Conservation (phyloP, 2,329 filamentous ascomycete species). For the Talaromyces sp. region DNA sequence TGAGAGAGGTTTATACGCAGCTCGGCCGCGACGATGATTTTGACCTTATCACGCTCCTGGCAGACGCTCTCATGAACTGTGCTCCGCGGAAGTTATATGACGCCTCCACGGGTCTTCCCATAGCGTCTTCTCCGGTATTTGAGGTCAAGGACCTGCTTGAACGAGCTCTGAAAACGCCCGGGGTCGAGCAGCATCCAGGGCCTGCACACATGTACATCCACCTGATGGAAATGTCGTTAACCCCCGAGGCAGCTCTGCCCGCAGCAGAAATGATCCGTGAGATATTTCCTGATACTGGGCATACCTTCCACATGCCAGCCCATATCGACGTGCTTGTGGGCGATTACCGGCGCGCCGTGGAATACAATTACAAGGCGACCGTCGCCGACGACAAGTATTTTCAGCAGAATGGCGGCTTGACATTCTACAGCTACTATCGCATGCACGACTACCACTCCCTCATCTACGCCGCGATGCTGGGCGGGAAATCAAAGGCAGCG, state of each 20-base stretch:
- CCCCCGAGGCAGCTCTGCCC: conserved; percentile 57
- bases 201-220: conserved; percentile 72
- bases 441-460: conserved; percentile 67
- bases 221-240: conserved; percentile 68
- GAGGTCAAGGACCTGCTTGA: conserved; percentile 58
- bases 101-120: conserved; percentile 54
- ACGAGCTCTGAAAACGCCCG: conserved; percentile 47
- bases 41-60: conserved; percentile 59
- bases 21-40: conserved; percentile 49
- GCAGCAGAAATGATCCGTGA: conserved; percentile 57
- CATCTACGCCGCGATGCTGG: conserved; percentile 69
- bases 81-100: conserved; percentile 64
- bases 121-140: conserved; percentile 50
- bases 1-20: conserved; percentile 49
- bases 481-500: conserved; percentile 56
- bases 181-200: conserved; percentile 58
- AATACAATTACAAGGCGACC: conserved; percentile 60
- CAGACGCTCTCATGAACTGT: conserved; percentile 61
- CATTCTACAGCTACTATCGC: conserved; percentile 71
- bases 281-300: conserved; percentile 62
- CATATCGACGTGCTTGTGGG: conserved; percentile 68
- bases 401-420: conserved; percentile 50
- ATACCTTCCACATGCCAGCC: conserved; percentile 68
- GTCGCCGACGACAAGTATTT: conserved; percentile 62
- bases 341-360: conserved; percentile 61